A percentile compares a stretch with the other conserved stretches of the same genome.
Conservation (phyloP, 1,284 basidiomycete genomes). For the Gomphus bonarii region DNA sequence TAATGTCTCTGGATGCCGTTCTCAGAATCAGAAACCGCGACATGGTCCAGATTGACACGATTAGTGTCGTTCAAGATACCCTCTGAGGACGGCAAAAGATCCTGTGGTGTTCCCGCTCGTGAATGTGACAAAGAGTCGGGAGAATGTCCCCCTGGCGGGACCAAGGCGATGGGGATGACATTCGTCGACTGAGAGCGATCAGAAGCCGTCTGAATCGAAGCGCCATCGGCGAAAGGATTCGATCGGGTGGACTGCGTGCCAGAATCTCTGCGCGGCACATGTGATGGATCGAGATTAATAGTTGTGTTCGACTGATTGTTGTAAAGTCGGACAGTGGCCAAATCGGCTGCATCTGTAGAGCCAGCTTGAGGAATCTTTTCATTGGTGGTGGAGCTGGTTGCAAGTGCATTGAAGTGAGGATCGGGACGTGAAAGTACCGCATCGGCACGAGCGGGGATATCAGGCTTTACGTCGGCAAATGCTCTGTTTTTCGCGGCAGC, state of each 20-base stretch:
- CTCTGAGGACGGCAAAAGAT: conserved; percentile 53
- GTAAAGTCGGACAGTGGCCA: conserved; percentile 37
- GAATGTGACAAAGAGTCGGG: conserved; percentile 18
- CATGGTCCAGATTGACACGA: conserved; percentile 46
- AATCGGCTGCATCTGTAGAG: conserved; percentile 20
- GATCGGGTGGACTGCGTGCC: conserved; percentile 26
- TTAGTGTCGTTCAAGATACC: conserved; percentile 21
- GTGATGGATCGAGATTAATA: conserved; percentile 45
- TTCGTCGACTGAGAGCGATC: conserved; percentile 67
- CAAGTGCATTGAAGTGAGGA: conserved; percentile 24
- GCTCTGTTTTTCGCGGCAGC: conserved; percentile 16
- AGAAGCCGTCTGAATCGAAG: conserved; percentile 65
- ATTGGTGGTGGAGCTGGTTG: conserved; percentile 17
- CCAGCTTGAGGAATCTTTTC: conserved; percentile 39
- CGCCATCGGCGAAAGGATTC: conserved; percentile 68
- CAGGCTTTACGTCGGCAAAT: conserved; percentile 36
- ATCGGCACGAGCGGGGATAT: conserved; percentile 60
- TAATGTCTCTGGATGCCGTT: conserved; percentile 35
- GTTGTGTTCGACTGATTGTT: conserved; percentile 35
- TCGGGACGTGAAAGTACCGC: conserved; percentile 69
- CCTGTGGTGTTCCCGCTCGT: conserved; percentile 27
- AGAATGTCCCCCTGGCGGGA: conserved; percentile 38
- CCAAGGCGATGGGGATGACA: conserved; percentile 74
- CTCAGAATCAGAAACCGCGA: conserved; percentile 37
- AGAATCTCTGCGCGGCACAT: conserved; percentile 20